Evolutionary conservation across 306 rosid species (phyloP), one percentile per base, ranked within the genome.

Genomic region (Astragalus membranaceus): DNA sequence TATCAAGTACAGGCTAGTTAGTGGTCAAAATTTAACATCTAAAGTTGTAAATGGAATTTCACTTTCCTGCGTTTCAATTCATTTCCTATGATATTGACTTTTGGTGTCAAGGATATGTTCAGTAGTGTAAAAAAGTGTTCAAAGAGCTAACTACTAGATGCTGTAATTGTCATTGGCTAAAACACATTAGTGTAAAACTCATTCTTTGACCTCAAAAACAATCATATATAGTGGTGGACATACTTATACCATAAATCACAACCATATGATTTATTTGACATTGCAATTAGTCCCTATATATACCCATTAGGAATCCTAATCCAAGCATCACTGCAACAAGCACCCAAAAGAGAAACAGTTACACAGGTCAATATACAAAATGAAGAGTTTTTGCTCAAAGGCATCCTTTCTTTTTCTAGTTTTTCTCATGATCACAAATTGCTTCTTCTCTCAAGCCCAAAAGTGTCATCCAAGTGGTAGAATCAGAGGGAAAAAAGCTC

Each of bases 401-500:
- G 5, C 36, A 15, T 59, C 14, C 7, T 35, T 54, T 9, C 14
- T 61, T 23, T 8, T 70, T 6, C 3, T 77, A 7, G 3, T n/a
- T 15, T 1, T 17, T 57, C 61, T 76, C 0, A 4, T 73, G 10
- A 4, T 65, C 1, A 47, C 79, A 12, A 60, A 10, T 0, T 62
- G 64, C 20, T 0, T 59, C 5, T 13, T 6, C 0, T 32, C 69
- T 15, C 72, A 82, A 16, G 81, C 81, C 5, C 78, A 76, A 9
- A 33, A 60, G 1, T 81, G 82, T 0, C 49, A 49, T 0, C 79
- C 79, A 17, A 76, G 69, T 30, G 82, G 79, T 0, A 54, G 43
- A 39, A 46, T 77, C 1, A 48, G 0, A 32, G 85, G 82, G 4
- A 73, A 67, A 57, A 35, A 64, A 6, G 64, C 87, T 5, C 81